phyloP scores from a whole-genome alignment of 371 early-diverging fungal genomes.

The Syncephalastrum monosporum region DNA sequence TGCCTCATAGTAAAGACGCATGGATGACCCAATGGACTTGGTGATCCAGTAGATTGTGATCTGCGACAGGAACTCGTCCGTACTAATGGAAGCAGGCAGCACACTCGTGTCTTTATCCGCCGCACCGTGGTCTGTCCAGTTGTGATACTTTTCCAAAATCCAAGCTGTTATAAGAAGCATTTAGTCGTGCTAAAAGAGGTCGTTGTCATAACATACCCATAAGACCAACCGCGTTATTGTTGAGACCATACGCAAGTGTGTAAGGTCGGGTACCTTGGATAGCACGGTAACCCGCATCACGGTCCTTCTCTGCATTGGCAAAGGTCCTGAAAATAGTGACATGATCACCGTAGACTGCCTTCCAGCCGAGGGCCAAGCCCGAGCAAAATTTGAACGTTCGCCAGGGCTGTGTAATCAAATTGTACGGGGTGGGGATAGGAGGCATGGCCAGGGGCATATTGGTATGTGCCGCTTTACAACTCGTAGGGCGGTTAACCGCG shows the following conservation, averaged over 20 bases:
- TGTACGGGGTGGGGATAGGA: constrained; percentile 35
- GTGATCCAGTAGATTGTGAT: constrained; percentile 67
- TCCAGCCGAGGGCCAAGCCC: constrained; percentile 24
- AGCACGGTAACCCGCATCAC: constrained; percentile 52
- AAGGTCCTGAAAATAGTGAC: constrained; percentile 15
- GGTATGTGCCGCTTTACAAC: constrained; percentile 48
- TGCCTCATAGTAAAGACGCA: constrained; percentile 66
- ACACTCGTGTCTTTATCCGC: constrained; percentile 23
- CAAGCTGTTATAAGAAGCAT: constrained; percentile 28
- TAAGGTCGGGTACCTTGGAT: constrained; percentile 61
- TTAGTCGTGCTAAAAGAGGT: no score
- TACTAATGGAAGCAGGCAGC: constrained; percentile 41
- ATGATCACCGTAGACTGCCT: constrained; percentile 26
- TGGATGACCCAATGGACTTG: constrained; percentile 60
- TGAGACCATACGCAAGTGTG: constrained; percentile 57
- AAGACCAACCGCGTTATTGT: constrained; percentile 61
- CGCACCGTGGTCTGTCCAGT: constrained; percentile 49
- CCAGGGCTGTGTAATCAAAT: constrained; percentile 28
- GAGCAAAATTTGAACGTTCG: constrained; percentile 27
- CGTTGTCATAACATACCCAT: constrained; percentile 16
- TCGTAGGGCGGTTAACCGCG: constrained; percentile 33
- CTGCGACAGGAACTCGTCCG: constrained; percentile 59
- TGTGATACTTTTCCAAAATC: constrained; percentile 66
- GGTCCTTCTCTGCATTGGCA: constrained; percentile 27
- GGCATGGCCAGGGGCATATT: constrained; percentile 42